Base-by-base conservation (phyloP, 2,329 filamentous ascomycete genomes). In the Pochonia chlamydosporia region DNA sequence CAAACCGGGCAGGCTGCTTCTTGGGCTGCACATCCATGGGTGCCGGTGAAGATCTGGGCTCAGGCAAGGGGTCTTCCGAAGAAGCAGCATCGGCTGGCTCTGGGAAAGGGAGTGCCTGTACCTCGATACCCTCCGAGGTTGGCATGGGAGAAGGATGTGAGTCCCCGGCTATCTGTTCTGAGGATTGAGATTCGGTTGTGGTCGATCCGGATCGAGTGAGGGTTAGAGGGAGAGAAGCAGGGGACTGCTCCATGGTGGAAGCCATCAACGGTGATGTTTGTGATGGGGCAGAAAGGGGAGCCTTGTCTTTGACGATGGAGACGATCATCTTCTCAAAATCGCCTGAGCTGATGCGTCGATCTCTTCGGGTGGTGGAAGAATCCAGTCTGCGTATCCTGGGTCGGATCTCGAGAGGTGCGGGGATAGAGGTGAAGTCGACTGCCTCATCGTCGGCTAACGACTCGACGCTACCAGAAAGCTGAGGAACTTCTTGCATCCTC, bases 251-350 rank as follows among this genome's bases (percentile, higher is more conserved):
- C 43, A 75, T 75, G 59, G n/a, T 62, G 56, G 57, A 64, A 55
- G 55, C 69, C 64, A 41, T 63, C 60, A 56, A 43, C 28, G 59
- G 55, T 26, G 59, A 51, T 40, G 54, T 50, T 5, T 60, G 56
- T 4, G 59, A 56, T 37, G 66, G 66, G 24, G 65, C 65, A 16
- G 77, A 73, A 8, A 82, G 66, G 57, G 74, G 80, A 44, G 73
- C 77, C 65, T 88, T 89, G 67, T 93, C 86, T 66, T 95, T 88
- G 63, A 96, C 93, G 47, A 96, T 96, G 33, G 85, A 89, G 48
- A 87, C 82, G 36, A 96, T 89, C 80, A 97, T 95, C 72, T 95
- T 95, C 68, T 96, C 89, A 25, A 97, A 77, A 58, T 93, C 88
- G 60, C 88, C 80, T 6, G 92, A 89, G n/a, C 90, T 95, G 56